Evolutionary conservation across 2,329 filamentous ascomycete genomes (phyloP).

Genomic region (Neofusicoccum ribis): DNA sequence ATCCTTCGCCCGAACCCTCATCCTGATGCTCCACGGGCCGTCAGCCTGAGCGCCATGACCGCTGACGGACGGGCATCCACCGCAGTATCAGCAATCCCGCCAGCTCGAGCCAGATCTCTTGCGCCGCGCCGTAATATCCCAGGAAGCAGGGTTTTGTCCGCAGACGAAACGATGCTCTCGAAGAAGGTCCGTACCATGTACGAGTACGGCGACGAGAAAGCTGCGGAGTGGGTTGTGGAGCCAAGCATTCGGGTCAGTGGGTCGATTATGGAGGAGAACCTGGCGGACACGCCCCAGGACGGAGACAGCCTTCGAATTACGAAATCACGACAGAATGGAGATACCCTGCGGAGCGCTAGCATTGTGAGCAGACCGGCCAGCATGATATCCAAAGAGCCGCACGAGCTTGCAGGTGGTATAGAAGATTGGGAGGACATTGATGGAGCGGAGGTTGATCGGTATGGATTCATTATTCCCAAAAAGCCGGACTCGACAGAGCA

Average conservation of each 20-base stretch:
- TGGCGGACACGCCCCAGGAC: neutral
- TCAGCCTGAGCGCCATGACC: conserved; percentile 12
- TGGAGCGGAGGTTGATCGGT: conserved; percentile 62
- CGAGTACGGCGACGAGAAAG: conserved; percentile 59
- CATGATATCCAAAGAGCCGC: conserved; percentile 49
- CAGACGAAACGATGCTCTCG: conserved; percentile 64
- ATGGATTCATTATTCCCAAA: conserved; percentile 61
- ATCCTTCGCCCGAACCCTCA: neutral
- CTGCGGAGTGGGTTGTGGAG: conserved; percentile 43
- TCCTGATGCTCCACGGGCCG: neutral
- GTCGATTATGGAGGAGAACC: neutral
- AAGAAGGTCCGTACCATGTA: conserved; percentile 66
- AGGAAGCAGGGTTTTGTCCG: conserved; percentile 55
- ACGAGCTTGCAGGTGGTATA: conserved; percentile 61
- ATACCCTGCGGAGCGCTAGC: conserved; percentile 30
- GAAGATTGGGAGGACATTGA: conserved; percentile 66
- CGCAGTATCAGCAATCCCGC: neutral
- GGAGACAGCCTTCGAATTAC: neutral
- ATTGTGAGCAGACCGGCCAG: conserved; percentile 26
- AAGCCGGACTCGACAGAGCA: conserved; percentile 39
- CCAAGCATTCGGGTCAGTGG: conserved; percentile 14
- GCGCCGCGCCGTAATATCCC: conserved; percentile 10
- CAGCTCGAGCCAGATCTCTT: conserved; percentile 1
- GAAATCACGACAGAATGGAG: conserved; percentile 9
- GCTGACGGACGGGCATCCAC: conserved; percentile 1